Conservation (phyloP, 2,329 filamentous ascomycete species). For the Penicillium expansum region DNA sequence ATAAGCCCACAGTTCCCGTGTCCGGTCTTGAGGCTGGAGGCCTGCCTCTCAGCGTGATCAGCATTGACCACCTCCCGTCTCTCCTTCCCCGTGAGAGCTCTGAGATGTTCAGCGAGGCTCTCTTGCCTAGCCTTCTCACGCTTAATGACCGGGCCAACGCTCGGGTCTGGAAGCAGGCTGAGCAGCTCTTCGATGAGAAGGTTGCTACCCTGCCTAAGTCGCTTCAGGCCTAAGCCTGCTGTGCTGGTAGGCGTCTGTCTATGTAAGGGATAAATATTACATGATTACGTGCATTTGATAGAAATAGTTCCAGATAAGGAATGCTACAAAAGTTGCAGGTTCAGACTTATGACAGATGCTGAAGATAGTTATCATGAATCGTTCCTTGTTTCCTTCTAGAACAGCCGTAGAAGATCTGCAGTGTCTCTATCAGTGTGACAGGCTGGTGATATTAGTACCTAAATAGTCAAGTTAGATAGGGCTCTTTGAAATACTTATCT, state of each 20-base stretch:
- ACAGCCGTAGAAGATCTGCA: not conserved
- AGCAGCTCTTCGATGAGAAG: slow-evolving; percentile 82
- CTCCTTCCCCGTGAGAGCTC: slow-evolving; percentile 82
- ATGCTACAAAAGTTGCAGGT: slow-evolving; percentile 16
- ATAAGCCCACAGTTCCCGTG: slow-evolving; percentile 79
- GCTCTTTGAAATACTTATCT: not conserved
- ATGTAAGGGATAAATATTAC: slow-evolving; percentile 5
- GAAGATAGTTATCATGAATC: not conserved
- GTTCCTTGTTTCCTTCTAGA: not conserved
- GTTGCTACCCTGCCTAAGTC: slow-evolving; percentile 62
- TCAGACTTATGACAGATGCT: not conserved
- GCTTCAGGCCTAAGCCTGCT: slow-evolving; percentile 15
- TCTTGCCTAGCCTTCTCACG: slow-evolving; percentile 73
- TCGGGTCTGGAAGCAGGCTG: slow-evolving; percentile 77
- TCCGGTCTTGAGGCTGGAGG: slow-evolving; percentile 50
- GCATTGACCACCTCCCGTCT: slow-evolving; percentile 80
- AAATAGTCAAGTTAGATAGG: not conserved
- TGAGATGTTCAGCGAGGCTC: slow-evolving; percentile 75
- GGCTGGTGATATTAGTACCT: too few species aligned
- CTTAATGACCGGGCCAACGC: slow-evolving; percentile 72
- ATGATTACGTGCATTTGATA: slow-evolving; percentile 19
- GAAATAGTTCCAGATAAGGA: slow-evolving; percentile 10
- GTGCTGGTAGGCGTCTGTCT: not conserved
- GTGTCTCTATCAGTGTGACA: not conserved
- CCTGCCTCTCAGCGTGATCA: slow-evolving; percentile 73